Evolutionary conservation across 345 rosid genomes (phyloP).

Genomic region (Heritiera fomes): DNA sequence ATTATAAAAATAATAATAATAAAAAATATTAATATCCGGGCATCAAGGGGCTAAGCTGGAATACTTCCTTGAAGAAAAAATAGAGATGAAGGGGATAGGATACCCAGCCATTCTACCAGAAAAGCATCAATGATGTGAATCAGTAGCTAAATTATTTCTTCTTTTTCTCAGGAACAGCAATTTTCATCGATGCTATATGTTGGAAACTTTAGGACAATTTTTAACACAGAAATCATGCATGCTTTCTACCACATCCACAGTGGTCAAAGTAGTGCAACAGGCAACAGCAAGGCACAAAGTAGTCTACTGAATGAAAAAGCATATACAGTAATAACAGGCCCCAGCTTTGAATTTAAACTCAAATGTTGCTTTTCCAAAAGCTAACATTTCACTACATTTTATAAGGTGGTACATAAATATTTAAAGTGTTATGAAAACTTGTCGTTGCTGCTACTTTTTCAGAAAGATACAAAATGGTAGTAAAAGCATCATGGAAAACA

Average conservation of each 20-base stretch:
- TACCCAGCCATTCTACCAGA: too few species aligned
- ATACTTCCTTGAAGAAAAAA: not conserved
- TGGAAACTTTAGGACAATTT: not conserved
- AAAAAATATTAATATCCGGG: too few species aligned
- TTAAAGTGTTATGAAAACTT: not conserved
- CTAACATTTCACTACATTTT: slow-evolving; percentile 1
- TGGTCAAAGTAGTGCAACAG: not conserved
- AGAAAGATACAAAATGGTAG: not conserved
- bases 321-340: not conserved
- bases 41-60: not conserved
- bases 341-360: slow-evolving; percentile 2
- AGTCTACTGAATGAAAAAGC: too few species aligned
- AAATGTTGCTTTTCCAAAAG: slow-evolving; percentile 24
- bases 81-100: not conserved
- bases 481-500: slow-evolving; percentile 5
- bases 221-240: not conserved
- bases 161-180: too few species aligned
- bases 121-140: too few species aligned
- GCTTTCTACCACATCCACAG: not conserved
- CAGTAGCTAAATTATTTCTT: not conserved
- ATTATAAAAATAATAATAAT: too few species aligned
- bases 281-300: not conserved
- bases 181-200: not conserved
- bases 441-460: slow-evolving; percentile 16
- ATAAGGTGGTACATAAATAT: not conserved